Conservation (phyloP, 2,329 filamentous ascomycete species). For the Aspergillus thermomutatus region DNA sequence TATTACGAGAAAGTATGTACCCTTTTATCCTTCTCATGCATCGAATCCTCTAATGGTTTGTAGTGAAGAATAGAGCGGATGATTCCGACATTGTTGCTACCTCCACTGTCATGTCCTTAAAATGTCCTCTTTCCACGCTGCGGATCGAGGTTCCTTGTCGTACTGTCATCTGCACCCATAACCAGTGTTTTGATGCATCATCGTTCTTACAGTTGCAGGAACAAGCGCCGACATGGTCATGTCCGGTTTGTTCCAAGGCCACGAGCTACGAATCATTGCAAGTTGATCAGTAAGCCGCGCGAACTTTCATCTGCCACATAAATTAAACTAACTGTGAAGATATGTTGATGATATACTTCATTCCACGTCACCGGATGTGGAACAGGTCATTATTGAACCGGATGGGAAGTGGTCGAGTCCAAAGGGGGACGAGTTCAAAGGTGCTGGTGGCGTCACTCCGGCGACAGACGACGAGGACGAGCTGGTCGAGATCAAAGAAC, state of each 20-base stretch:
- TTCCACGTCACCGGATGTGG: constrained; percentile 65
- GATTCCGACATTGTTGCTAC: constrained; percentile 88
- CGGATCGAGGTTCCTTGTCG: constrained; percentile 77
- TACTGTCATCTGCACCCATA: constrained; percentile 75
- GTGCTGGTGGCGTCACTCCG: constrained; percentile 36
- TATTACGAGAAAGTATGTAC: constrained; percentile 72
- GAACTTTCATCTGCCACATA: background rate
- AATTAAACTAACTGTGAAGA: constrained; percentile 40
- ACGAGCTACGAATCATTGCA: constrained; percentile 78
- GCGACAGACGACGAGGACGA: constrained; percentile 48
- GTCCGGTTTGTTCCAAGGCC: constrained; percentile 84
- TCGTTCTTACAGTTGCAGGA: constrained; percentile 93
- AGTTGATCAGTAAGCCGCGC: constrained; percentile 70
- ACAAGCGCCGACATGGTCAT: constrained; percentile 95
- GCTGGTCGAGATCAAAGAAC: constrained; percentile 49
- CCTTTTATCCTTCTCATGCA: constrained; percentile 3
- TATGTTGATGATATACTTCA: constrained; percentile 85
- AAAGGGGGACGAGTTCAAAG: constrained; percentile 40
- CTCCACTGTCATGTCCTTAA: constrained; percentile 83
- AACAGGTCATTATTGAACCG: constrained; percentile 88
- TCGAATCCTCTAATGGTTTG: constrained; percentile 15
- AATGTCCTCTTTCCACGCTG: constrained; percentile 86
- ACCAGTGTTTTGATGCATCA: constrained; percentile 90
- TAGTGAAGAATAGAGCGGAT: constrained; percentile 75
- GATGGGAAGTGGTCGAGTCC: constrained; percentile 70